Base-by-base conservation (phyloP, 345 rosid species). In the Citrus inodora region DNA sequence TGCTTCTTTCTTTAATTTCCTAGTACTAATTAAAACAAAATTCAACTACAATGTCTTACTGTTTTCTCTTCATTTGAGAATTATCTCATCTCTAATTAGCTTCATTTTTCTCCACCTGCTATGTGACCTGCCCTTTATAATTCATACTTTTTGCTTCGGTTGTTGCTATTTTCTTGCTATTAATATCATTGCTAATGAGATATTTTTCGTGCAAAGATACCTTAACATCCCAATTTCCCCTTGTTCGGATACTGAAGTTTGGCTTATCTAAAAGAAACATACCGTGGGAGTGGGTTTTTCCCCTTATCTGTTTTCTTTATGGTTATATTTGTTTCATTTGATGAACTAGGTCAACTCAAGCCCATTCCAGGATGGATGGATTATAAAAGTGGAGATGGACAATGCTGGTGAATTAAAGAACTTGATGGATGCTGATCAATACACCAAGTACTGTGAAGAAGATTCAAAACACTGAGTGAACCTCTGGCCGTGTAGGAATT, bases 381-480 rank as follows among this genome's bases (percentile, higher is more conserved):
- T 97, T 27, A 86, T 94, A 68, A 92, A 93, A 88, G 96, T 97
- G 35, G 90, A 93, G 37, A 48, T 93, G 64, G 84, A 85, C 30
- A 87, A 89, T 59, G 81, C 73, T 2, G 84, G 87, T 32, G 94
- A 97, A 81, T 82, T 90, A 77, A 83, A 85, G 67, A 92, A 84
- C 78, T 84, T 97, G 88, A 94, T 90, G 95, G 92, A 87, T 75
- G 81, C 98, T 2, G 95, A 90, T 17, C 81, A 88, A 70, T 97
- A 97, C 85, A 82, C 90, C 14, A 94, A 93, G 85, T 92, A 92
- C 89, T 97, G 98, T 14, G 98, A 97, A 83, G 98, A 97, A 85
- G 98, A 94, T 56, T 89, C 86, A n/a, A 84, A 90, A 79, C 97
- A 95, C 59, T 95, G 78, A 94, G 77, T 32, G 51, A 85, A 81